These are phyloP conservation scores for Pseudogymnoascus verrucosus DNA, from an alignment of 2,329 filamentous ascomycete species.

Conservation along the genomic window DNA sequence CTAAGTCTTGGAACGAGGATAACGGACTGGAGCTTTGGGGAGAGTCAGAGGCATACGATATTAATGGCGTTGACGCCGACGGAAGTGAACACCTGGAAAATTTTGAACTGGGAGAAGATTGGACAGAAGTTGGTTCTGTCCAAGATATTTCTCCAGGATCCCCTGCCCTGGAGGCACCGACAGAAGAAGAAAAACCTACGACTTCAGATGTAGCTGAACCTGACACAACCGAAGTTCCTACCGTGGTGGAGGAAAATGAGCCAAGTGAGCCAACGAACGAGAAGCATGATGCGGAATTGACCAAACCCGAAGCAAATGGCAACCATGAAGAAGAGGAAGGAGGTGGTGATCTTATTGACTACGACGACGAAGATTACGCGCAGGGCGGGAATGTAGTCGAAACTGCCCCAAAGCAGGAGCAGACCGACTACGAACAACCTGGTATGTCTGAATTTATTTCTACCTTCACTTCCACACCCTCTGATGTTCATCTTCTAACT, in stretches of 20 bases:
- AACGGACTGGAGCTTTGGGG: constrained; percentile 4
- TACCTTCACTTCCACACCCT: constrained; percentile 18
- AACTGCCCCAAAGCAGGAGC: not conserved
- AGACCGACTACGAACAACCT: constrained; percentile 19
- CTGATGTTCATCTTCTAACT: constrained; percentile 24
- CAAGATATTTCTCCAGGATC: not conserved
- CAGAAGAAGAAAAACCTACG: constrained; percentile 11
- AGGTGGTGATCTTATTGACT: constrained; percentile 40
- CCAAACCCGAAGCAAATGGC: constrained; percentile 1
- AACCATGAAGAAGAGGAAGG: constrained; percentile 17
- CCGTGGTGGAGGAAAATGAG: not conserved
- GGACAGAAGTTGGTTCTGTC: constrained; percentile 3
- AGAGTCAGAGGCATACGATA: constrained; percentile 4
- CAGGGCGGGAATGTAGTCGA: not conserved
- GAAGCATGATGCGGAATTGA: not conserved
- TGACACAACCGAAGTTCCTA: not conserved
- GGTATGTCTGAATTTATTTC: not conserved
- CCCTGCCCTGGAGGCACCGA: not conserved
- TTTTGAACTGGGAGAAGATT: constrained; percentile 7
- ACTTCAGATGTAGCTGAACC: constrained; percentile 3
- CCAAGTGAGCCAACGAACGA: not conserved
- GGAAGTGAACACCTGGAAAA: constrained; percentile 20
- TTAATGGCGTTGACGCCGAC: constrained; percentile 8
- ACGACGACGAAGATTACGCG: constrained; percentile 37
- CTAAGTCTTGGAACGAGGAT: constrained; percentile 18